A percentile compares a stretch with the other conserved stretches of the same genome.
These are phyloP conservation scores for Lipomyces japonicus DNA, from an alignment of 805 yeast genomes.

Conservation along the genomic window DNA sequence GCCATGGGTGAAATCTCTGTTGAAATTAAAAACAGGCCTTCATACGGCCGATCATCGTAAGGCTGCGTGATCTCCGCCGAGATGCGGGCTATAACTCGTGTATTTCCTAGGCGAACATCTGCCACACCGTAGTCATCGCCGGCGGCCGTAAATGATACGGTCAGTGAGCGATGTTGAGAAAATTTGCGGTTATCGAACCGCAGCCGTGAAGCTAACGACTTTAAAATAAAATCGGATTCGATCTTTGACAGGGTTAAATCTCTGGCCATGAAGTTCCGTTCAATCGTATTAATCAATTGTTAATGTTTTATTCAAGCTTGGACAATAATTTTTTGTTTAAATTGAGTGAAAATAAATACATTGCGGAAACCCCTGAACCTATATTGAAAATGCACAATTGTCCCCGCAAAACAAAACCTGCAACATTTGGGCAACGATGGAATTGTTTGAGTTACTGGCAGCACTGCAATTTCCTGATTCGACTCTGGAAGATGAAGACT, in stretches of 20 bases:
- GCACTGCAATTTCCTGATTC: constrained; percentile 16
- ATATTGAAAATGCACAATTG: neutral
- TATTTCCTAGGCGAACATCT: constrained; percentile 71
- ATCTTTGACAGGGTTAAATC: constrained; percentile 59
- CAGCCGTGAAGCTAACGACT: constrained; percentile 56
- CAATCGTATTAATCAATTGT: too few relatives aligned
- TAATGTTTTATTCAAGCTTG: neutral
- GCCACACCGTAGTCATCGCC: constrained; percentile 74
- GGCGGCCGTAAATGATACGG: constrained; percentile 55
- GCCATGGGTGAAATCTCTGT: constrained; percentile 92
- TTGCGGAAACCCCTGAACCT: neutral
- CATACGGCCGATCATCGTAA: constrained; percentile 87
- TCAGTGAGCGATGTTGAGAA: constrained; percentile 60
- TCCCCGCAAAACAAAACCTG: too few relatives aligned
- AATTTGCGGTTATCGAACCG: constrained; percentile 69
- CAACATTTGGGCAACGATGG: too few relatives aligned
- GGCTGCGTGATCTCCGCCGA: constrained; percentile 77
- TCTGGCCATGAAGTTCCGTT: constrained; percentile 50
- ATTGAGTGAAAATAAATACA: too few relatives aligned
- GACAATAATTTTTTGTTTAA: neutral
- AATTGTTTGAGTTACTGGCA: constrained; percentile 9
- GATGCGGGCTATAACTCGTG: constrained; percentile 65
- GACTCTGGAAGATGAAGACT: neutral
- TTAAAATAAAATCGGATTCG: constrained; percentile 59
- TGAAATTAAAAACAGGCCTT: constrained; percentile 78